Percentiles rank a stretch among this genome's conserved stretches.
Evolutionary conservation across 2,329 filamentous ascomycete species (phyloP).

Genomic region (Sclerotiophoma versabilis): DNA sequence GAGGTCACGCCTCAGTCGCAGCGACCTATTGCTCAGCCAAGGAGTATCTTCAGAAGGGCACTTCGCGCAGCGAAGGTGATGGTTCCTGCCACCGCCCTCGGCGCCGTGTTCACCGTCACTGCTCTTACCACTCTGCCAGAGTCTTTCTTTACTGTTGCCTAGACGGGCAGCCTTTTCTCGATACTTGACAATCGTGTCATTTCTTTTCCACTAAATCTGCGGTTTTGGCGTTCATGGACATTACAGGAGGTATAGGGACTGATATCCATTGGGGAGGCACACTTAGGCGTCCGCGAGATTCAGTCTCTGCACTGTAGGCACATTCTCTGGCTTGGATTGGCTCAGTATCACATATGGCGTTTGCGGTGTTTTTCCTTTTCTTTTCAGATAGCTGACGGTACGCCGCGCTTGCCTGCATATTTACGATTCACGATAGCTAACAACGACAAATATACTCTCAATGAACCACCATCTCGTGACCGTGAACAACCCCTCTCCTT

Average conservation of each 20-base stretch:
- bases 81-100: slow-evolving; percentile 19
- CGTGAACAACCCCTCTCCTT: too few species aligned
- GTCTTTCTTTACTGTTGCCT: slow-evolving; percentile 26
- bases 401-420: slow-evolving; percentile 11
- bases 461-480: not conserved
- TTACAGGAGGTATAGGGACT: not conserved
- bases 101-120: slow-evolving; percentile 28
- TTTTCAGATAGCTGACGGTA: not conserved
- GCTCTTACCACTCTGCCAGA: slow-evolving; percentile 33
- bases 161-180: not conserved
- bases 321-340: not conserved
- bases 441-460: slow-evolving; percentile 9
- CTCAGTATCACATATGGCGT: not conserved
- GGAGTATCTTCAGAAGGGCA: slow-evolving; percentile 21
- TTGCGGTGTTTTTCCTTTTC: not conserved
- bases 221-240: slow-evolving; percentile 3
- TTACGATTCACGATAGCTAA: slow-evolving; percentile 12
- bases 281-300: not conserved
- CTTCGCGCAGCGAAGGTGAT: slow-evolving; percentile 24
- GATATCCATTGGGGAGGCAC: not conserved
- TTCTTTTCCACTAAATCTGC: not conserved
- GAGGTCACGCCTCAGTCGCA: not conserved
- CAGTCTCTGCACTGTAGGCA: not conserved
- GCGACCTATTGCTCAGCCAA: slow-evolving; percentile 21
- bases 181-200: not conserved